Base-by-base conservation (phyloP, 345 rosid species). In the Rhizophora mangle region DNA sequence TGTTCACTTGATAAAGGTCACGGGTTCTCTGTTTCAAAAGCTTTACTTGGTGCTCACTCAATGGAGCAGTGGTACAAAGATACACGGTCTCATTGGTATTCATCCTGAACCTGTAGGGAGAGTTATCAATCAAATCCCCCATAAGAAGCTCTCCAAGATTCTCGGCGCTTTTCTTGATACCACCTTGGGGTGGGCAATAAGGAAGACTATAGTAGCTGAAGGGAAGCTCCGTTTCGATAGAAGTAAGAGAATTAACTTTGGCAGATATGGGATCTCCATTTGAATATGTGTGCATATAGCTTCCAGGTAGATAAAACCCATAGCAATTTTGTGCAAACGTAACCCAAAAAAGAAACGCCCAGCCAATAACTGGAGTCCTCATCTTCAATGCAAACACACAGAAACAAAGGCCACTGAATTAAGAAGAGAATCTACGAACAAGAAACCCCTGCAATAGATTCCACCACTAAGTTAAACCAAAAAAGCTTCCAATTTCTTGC, bases 81-180 rank as follows among this genome's bases (percentile, higher is more conserved):
- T 79, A 90, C 54, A 88, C 72, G 62, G 91, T 83, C 77, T 90
- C 96, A 21, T 86, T 88, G n/a, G 78, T 70, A 72, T 88, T 88
- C 89, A 90, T 90, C 34, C 72, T 84, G 74, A 90, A 90, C 82
- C 85, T 71, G 70, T 90, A 90, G 2, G 96, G 87, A 5, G 96
- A 88, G 84, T 88, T 90, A 76, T 90, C 96, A 57, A 90, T 90
- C 82, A 88, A 93, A 84, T 90, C 96, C 62, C 96, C 96, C 96
- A 90, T 86, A 24, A 90, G 93, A 59, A 88, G 91, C 76, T 90
- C 93, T 24, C 96, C 96, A 37, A 90, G 91, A 84, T 90, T 90
- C 88, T 90, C 93, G 0, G 96, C 96, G 46, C 93, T 90, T 58
- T 90, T 90, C 79, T 88, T 90, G 13, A 88, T 76, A 13, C 91